phyloP scores from a whole-genome alignment of 2,329 filamentous ascomycete species.

The Epichloe scottii region DNA sequence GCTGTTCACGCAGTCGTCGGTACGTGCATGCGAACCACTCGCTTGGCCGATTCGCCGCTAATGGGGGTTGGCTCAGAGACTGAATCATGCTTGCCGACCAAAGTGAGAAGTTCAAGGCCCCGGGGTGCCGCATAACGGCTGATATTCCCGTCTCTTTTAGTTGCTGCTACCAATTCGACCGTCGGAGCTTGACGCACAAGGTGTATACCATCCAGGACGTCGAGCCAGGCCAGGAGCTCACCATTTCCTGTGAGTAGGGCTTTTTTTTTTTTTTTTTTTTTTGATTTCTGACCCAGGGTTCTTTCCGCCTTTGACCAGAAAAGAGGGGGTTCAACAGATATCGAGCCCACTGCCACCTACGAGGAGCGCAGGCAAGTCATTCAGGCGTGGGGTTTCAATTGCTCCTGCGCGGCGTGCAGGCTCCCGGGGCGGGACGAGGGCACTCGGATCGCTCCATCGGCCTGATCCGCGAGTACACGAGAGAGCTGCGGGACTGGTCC shows the following conservation, averaged over 20 bases:
- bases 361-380: background rate
- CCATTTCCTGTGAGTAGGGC: background rate
- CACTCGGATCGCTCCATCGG: background rate
- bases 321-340: background rate
- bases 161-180: background rate
- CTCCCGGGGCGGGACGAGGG: background rate
- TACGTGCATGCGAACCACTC: too few relatives aligned
- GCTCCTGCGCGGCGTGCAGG: background rate
- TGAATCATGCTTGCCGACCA: background rate
- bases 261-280: background rate
- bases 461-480: background rate
- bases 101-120: background rate
- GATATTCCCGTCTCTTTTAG: background rate
- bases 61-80: background rate
- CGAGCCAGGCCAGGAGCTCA: background rate
- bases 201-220: background rate
- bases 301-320: too few relatives aligned
- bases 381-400: background rate
- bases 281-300: too few relatives aligned
- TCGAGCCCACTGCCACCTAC: background rate
- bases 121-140: background rate
- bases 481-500: background rate
- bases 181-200: background rate
- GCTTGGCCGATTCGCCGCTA: too few relatives aligned
- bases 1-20: background rate